Evolutionary conservation across 768 basidiomycete genomes (phyloP).

Genomic region (Boletus barrowsii): DNA sequence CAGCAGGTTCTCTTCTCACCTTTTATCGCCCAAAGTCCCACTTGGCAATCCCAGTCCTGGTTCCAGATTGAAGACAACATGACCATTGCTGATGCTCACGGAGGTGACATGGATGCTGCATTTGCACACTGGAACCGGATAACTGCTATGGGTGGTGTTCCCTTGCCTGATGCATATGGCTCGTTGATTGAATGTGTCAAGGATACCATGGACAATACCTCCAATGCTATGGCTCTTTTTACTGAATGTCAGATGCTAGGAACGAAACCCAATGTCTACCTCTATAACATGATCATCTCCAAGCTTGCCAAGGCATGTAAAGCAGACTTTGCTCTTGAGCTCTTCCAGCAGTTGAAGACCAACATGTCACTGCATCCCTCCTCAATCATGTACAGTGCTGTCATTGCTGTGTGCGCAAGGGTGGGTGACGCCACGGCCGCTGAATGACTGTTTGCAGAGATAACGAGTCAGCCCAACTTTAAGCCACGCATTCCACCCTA

Average conservation of each 20-base stretch:
- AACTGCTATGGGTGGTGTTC: conserved; percentile 70
- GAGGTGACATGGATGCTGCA: conserved; percentile 75
- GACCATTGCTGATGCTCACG: conserved; percentile 82
- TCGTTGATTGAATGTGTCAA: conserved; percentile 83
- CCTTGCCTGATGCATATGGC: conserved; percentile 89
- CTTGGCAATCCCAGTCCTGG: conserved; percentile 62
- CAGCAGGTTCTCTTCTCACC: conserved; percentile 56
- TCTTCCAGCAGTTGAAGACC: conserved; percentile 87
- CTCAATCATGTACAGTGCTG: conserved; percentile 91
- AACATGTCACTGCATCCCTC: conserved; percentile 53
- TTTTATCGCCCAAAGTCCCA: conserved; percentile 36
- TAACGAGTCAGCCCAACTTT: conserved; percentile 70
- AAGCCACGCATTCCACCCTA: conserved; percentile 90
- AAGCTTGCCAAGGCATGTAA: conserved; percentile 94
- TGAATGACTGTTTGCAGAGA: conserved; percentile 81
- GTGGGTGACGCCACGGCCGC: conserved; percentile 86
- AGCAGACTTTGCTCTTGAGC: conserved; percentile 80
- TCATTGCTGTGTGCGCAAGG: conserved; percentile 90
- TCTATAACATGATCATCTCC: conserved; percentile 97
- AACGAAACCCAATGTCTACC: conserved; percentile 76
- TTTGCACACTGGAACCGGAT: conserved; percentile 79
- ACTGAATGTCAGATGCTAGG: conserved; percentile 68
- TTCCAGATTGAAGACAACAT: conserved; percentile 81
- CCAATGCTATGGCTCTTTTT: conserved; percentile 82
- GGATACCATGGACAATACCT: conserved; percentile 94